Evolutionary conservation across 768 basidiomycete genomes (phyloP).

Genomic region (Chalciporus chontae): DNA sequence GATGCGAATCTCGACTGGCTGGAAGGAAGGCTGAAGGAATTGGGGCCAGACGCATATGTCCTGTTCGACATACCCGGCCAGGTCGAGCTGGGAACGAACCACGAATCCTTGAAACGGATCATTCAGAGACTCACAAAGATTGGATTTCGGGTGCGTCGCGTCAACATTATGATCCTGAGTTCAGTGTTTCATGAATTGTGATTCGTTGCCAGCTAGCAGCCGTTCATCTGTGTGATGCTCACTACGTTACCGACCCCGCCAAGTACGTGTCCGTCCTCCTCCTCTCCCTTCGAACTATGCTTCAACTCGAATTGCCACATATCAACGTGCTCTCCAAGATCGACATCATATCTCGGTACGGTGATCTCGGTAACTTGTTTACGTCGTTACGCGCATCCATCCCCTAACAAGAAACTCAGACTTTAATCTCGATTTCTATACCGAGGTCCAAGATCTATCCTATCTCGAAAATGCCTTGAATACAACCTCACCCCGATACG

Average conservation of each 20-base stretch:
- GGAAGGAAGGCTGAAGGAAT: slow-evolving; percentile 58
- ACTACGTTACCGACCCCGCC: slow-evolving; percentile 93
- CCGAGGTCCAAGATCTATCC: slow-evolving; percentile 93
- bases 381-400: background rate
- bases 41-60: slow-evolving; percentile 76
- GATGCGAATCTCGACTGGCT: slow-evolving; percentile 94
- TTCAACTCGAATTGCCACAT: slow-evolving; percentile 98
- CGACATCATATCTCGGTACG: slow-evolving; percentile 86
- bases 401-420: slow-evolving; percentile 45
- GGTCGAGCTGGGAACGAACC: slow-evolving; percentile 96
- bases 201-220: slow-evolving; percentile 67
- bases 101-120: slow-evolving; percentile 82
- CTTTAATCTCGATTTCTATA: slow-evolving; percentile 97
- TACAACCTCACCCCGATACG: slow-evolving; percentile 62
- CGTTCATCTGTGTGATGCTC: slow-evolving; percentile 94
- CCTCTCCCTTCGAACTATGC: slow-evolving; percentile 91
- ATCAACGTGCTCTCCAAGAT: slow-evolving; percentile 96
- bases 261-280: slow-evolving; percentile 94
- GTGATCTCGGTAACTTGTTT: slow-evolving; percentile 73
- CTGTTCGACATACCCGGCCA: slow-evolving; percentile 97
- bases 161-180: background rate
- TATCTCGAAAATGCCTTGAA: slow-evolving; percentile 78
- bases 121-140: slow-evolving; percentile 64
- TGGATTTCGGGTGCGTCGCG: slow-evolving; percentile 81
- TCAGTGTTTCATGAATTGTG: background rate